These are phyloP conservation scores for Aspergillus sergii DNA, from an alignment of 2,329 filamentous ascomycete genomes.

Conservation along the genomic window DNA sequence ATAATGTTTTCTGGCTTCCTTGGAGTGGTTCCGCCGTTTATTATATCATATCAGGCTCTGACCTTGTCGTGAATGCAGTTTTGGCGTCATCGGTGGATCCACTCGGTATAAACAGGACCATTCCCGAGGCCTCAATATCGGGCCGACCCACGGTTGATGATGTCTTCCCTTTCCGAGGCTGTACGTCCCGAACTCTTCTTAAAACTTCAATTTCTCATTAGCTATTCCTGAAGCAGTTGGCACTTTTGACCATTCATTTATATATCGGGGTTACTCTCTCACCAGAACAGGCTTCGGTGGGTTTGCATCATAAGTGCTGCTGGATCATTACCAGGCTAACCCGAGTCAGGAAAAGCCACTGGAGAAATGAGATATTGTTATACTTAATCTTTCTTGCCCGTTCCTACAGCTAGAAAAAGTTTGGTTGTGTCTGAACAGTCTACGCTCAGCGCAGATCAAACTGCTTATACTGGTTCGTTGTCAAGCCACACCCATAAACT, in stretches of 20 bases:
- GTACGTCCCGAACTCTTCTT: too few species aligned
- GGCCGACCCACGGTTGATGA: neutral
- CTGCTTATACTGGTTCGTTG: too few species aligned
- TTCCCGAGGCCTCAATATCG: neutral
- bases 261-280: neutral
- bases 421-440: too few species aligned
- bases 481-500: too few species aligned
- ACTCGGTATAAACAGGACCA: neutral
- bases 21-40: neutral
- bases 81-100: neutral
- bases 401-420: too few species aligned
- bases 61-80: neutral
- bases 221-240: neutral
- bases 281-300: neutral
- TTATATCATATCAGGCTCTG: neutral
- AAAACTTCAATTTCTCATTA: neutral
- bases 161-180: neutral
- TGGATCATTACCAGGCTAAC: too few species aligned
- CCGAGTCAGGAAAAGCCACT: too few species aligned
- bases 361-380: too few species aligned
- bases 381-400: too few species aligned
- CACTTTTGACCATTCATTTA: neutral
- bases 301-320: neutral
- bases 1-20: neutral
- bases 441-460: too few species aligned